Conservation (phyloP, 1,139 yeast genomes). For the Saccharomyces pastorianus region DNA sequence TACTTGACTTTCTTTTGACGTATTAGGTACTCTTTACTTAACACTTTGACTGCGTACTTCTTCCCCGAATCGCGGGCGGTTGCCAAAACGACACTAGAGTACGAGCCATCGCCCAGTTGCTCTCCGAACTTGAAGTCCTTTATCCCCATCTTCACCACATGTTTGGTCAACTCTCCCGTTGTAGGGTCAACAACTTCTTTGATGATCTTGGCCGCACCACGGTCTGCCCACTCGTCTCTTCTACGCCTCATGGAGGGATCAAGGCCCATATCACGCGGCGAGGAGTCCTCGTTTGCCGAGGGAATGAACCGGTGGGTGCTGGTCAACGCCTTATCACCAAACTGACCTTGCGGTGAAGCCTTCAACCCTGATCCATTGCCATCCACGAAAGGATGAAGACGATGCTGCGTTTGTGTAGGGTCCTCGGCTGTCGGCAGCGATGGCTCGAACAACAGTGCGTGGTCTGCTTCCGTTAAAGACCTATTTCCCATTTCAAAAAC, state of each 20-base stretch:
- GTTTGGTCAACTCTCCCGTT: conserved; percentile 39
- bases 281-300: conserved; percentile 9
- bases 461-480: background rate
- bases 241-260: conserved; percentile 18
- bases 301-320: conserved; percentile 16
- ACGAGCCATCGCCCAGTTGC: conserved; percentile 68
- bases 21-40: conserved; percentile 63
- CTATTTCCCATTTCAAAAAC: background rate
- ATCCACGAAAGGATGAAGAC: background rate
- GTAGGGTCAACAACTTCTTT: conserved; percentile 36
- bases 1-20: conserved; percentile 69
- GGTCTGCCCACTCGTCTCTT: conserved; percentile 26
- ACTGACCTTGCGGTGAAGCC: background rate
- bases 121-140: conserved; percentile 63
- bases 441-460: background rate
- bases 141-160: conserved; percentile 43
- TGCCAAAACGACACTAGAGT: conserved; percentile 64
- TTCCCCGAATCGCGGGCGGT: conserved; percentile 46
- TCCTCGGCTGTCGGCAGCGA: background rate
- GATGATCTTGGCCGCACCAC: conserved; percentile 41
- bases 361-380: conserved; percentile 1
- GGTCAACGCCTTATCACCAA: conserved; percentile 19
- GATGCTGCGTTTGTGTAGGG: background rate
- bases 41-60: conserved; percentile 61
- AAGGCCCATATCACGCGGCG: conserved; percentile 11